phyloP scores from a whole-genome alignment of 2,329 filamentous ascomycete genomes.

The Fusarium floridanum region DNA sequence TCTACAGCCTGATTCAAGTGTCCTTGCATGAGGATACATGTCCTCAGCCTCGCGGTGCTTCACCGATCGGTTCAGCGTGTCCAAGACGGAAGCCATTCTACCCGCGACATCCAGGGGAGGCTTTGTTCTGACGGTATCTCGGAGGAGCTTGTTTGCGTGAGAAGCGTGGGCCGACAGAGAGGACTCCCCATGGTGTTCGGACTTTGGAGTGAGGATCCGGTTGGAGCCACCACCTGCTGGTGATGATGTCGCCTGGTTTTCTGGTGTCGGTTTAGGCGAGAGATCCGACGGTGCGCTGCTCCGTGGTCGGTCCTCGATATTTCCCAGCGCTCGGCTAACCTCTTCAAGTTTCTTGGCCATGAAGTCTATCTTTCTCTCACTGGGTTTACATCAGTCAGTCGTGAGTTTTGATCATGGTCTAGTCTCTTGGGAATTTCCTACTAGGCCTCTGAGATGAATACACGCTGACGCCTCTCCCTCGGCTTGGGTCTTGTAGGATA shows the following conservation, averaged over 20 bases:
- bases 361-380: neutral
- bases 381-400: neutral
- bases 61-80: neutral
- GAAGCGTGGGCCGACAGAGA: constrained; percentile 28
- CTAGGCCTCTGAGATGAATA: neutral
- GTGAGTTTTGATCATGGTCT: neutral
- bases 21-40: neutral
- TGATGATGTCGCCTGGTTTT: neutral
- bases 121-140: constrained; percentile 34
- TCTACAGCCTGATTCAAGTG: neutral
- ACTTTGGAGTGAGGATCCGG: neutral
- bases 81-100: constrained; percentile 30
- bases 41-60: neutral
- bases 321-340: neutral
- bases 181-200: neutral
- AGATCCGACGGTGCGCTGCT: too few relatives aligned
- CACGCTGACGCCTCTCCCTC: neutral
- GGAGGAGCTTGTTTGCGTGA: constrained; percentile 39
- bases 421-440: neutral
- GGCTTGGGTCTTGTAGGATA: constrained; percentile 4
- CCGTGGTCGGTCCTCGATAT: neutral
- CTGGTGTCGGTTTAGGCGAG: too few relatives aligned
- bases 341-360: neutral
- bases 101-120: constrained; percentile 22
- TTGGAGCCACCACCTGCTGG: neutral